Percentiles rank a stretch among this genome's conserved stretches.
Evolutionary conservation across 208 protist genomes (phyloP).

Genomic region (Zelonia costaricensis): DNA sequence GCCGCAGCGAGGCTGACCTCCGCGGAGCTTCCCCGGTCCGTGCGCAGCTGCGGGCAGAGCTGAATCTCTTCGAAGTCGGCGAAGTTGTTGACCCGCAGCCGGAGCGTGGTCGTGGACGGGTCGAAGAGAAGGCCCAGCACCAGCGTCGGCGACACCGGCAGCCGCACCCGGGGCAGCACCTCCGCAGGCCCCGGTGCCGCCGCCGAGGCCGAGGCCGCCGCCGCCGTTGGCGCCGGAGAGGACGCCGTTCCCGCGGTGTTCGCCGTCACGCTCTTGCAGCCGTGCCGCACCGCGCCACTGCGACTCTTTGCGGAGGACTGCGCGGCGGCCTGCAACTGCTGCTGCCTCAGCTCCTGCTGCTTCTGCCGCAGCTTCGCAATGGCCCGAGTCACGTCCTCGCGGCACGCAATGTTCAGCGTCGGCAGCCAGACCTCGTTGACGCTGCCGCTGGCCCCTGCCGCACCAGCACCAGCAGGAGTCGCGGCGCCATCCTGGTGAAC

Average conservation of each 20-base stretch:
- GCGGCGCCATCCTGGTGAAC: too few species aligned
- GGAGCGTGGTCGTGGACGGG: slow-evolving; percentile 6
- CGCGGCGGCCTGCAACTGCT: neutral
- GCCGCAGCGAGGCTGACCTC: neutral
- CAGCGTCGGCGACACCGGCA: slow-evolving; percentile 3
- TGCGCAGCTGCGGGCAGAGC: neutral
- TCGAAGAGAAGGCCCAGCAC: slow-evolving; percentile 22
- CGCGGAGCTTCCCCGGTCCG: neutral
- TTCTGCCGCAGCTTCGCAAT: neutral
- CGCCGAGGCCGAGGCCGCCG: too few species aligned
- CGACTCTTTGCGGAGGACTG: too few species aligned
- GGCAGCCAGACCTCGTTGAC: slow-evolving; percentile 1
- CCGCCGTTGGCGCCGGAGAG: neutral
- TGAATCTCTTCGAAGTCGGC: slow-evolving; percentile 12
- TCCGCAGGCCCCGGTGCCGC: neutral
- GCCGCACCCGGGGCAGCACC: neutral
- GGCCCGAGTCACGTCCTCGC: slow-evolving; percentile 7
- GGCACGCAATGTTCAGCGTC: neutral
- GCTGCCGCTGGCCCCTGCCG: too few species aligned
- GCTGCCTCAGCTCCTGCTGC: neutral
- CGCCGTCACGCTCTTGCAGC: too few species aligned
- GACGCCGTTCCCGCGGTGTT: neutral
- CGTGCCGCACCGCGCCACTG: too few species aligned
- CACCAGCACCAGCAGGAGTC: too few species aligned
- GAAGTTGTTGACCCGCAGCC: slow-evolving; percentile 31